phyloP scores from a whole-genome alignment of 2,329 filamentous ascomycete species.

The Aspergillus sp. region DNA sequence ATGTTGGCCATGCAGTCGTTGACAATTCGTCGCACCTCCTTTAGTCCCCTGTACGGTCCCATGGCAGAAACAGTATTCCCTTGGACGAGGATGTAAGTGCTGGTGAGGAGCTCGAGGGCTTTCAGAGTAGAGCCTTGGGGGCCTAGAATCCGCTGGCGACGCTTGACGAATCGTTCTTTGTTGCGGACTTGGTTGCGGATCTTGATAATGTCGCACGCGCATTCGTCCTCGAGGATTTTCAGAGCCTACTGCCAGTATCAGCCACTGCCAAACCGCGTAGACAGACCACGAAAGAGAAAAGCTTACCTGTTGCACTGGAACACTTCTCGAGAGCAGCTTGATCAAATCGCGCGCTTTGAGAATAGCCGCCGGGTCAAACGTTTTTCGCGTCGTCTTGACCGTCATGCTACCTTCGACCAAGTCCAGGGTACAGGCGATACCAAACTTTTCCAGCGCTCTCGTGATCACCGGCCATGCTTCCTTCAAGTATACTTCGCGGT shows the following conservation, averaged over 20 bases:
- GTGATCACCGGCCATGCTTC: conserved; percentile 91
- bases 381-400: conserved; percentile 87
- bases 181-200: conserved; percentile 82
- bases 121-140: conserved; percentile 89
- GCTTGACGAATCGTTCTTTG: conserved; percentile 92
- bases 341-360: conserved; percentile 91
- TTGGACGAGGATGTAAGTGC: conserved; percentile 89
- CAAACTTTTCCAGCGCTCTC: conserved; percentile 72
- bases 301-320: conserved; percentile 68
- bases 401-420: conserved; percentile 94
- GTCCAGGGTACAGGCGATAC: conserved; percentile 86
- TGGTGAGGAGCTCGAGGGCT: conserved; percentile 82
- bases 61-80: conserved; percentile 91
- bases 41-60: conserved; percentile 86
- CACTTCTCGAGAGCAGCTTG: conserved; percentile 81
- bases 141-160: conserved; percentile 83
- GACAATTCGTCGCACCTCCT: conserved; percentile 80
- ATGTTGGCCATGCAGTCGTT: conserved; percentile 97
- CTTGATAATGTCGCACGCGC: conserved; percentile 93
- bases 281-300: conserved; percentile 1
- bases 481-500: conserved; percentile 87
- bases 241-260: conserved; percentile 48
- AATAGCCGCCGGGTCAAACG: conserved; percentile 84
- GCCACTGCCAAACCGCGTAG: neutral
- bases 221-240: conserved; percentile 86